Percentiles rank a stretch among this genome's conserved stretches.
phyloP scores from a whole-genome alignment of 1,139 yeast species.

The Diutina siamensis region DNA sequence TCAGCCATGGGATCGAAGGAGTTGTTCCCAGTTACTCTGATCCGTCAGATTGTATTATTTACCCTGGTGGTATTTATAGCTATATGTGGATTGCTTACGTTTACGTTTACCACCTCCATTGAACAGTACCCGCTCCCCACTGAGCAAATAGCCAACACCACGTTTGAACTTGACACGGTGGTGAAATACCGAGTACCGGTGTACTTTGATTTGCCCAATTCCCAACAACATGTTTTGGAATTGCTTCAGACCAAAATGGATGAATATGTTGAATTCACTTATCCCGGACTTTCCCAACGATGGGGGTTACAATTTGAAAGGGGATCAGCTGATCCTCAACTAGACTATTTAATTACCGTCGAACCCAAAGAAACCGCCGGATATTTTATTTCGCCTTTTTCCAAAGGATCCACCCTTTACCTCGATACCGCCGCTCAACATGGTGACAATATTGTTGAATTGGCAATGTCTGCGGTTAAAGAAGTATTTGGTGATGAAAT shows the following conservation, averaged over 20 bases:
- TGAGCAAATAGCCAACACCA: neutral
- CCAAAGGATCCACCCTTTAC: neutral
- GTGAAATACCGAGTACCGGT: neutral
- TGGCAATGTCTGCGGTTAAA: neutral
- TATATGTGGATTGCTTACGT: neutral
- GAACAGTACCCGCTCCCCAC: neutral
- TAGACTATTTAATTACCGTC: neutral
- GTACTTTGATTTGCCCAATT: neutral
- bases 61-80: constrained; percentile 3
- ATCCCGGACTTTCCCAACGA: neutral
- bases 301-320: neutral
- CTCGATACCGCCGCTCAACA: neutral
- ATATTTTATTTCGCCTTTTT: neutral
- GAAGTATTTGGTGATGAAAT: neutral
- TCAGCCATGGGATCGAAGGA: constrained; percentile 3
- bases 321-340: neutral
- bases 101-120: neutral
- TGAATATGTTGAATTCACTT: neutral
- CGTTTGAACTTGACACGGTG: neutral
- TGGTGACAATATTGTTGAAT: neutral
- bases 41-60: neutral
- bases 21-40: neutral
- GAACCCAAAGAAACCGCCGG: neutral
- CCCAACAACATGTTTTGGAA: constrained; percentile 1
- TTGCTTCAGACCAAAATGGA: neutral